Evolutionary conservation across 768 basidiomycete species (phyloP).

Genomic region (Suillus bovinus): DNA sequence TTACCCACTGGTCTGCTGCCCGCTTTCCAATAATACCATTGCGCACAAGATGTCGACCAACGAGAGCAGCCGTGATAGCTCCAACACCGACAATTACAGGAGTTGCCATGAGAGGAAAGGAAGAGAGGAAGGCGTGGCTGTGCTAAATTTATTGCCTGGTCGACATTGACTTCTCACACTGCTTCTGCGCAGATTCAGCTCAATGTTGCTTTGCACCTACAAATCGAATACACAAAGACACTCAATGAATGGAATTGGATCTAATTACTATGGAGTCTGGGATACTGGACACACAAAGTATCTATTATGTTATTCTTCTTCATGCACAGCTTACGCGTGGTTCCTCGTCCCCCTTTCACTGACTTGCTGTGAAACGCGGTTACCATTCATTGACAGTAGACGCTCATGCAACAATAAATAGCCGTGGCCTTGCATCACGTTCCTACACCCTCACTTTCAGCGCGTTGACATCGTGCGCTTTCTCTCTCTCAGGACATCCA

Average conservation of each 20-base stretch:
- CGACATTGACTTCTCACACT: not conserved
- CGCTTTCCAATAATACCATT: conserved; percentile 59
- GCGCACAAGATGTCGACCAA: conserved; percentile 70
- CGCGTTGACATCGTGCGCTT: not conserved
- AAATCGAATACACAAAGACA: not conserved
- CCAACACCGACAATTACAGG: conserved; percentile 75
- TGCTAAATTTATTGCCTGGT: no score
- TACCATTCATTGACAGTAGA: conserved; percentile 3
- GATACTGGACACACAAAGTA: not conserved
- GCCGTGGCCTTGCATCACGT: not conserved
- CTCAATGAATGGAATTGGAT: not conserved
- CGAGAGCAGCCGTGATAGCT: conserved; percentile 73
- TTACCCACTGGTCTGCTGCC: conserved; percentile 80
- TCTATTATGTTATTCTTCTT: no score
- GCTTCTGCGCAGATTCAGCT: not conserved
- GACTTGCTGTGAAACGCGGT: conserved; percentile 3
- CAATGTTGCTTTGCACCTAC: not conserved
- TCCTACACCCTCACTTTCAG: not conserved
- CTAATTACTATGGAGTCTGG: not conserved
- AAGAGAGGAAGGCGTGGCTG: conserved; percentile 2
- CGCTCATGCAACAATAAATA: conserved; percentile 11
- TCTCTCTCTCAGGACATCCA: not conserved
- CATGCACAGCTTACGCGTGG: conserved; percentile 1
- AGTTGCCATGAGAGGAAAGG: conserved; percentile 60
- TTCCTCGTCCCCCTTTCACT: not conserved